These are phyloP conservation scores for Elaeis oleifera DNA, from an alignment of 202 grass and related monocot genomes.

Conservation along the genomic window DNA sequence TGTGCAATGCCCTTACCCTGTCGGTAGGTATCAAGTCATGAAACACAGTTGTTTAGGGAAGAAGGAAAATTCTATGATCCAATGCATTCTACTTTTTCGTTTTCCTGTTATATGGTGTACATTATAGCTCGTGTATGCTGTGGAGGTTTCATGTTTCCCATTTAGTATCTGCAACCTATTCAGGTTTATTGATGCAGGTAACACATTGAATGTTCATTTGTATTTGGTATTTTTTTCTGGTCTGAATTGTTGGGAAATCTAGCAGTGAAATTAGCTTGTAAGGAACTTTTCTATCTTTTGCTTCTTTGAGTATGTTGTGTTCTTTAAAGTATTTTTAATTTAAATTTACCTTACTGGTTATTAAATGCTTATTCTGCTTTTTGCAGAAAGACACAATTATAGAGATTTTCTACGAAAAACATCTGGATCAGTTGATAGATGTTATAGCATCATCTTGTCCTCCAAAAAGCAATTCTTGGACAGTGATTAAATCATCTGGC, in stretches of 20 bases:
- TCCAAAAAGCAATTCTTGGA: slow-evolving; percentile 27
- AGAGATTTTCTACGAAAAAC: slow-evolving; percentile 95
- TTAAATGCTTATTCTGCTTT: slow-evolving; percentile 28
- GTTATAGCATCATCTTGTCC: slow-evolving; percentile 87
- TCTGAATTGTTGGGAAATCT: slow-evolving; percentile 3
- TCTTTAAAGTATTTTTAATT: not conserved
- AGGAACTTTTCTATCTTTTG: not conserved
- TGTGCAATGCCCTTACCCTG: too few species aligned
- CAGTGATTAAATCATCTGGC: slow-evolving; percentile 27
- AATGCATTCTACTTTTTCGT: too few species aligned
- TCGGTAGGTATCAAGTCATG: too few species aligned
- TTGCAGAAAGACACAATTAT: slow-evolving; percentile 79
- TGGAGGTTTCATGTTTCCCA: not conserved
- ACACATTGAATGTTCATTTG: slow-evolving; percentile 1
- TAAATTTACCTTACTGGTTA: slow-evolving; percentile 16
- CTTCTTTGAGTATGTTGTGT: not conserved
- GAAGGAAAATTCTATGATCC: too few species aligned
- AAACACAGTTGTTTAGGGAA: too few species aligned
- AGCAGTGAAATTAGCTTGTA: not conserved
- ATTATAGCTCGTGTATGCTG: not conserved
- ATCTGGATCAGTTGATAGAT: slow-evolving; percentile 90
- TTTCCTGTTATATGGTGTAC: too few species aligned
- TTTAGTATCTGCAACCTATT: slow-evolving; percentile 5
- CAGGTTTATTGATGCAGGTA: slow-evolving; percentile 13
- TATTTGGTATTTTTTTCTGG: slow-evolving; percentile 12